Percentiles rank a stretch among this genome's conserved stretches.
These are phyloP conservation scores for Penstemon newberryi DNA, from an alignment of 257 asterid species.

Conservation along the genomic window DNA sequence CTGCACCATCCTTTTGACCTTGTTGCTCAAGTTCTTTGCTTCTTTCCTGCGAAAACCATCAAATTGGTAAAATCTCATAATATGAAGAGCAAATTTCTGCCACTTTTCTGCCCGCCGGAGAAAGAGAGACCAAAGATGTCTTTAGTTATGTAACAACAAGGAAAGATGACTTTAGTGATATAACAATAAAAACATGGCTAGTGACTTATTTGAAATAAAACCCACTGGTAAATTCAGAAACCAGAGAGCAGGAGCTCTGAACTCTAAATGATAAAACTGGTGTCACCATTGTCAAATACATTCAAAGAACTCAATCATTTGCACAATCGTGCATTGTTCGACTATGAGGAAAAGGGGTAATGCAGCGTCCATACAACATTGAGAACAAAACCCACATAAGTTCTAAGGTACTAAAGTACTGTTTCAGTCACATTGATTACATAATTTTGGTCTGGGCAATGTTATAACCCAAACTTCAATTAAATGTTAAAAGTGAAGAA, in stretches of 20 bases:
- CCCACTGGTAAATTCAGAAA: background rate
- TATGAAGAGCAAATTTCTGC: background rate
- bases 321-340: background rate
- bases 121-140: background rate
- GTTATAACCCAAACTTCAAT: constrained; percentile 6
- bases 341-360: background rate
- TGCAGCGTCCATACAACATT: background rate
- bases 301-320: background rate
- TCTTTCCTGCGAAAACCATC: constrained; percentile 51
- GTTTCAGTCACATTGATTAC: background rate
- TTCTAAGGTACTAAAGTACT: background rate
- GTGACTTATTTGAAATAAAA: background rate
- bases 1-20: constrained; percentile 40
- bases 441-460: background rate
- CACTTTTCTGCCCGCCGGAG: background rate
- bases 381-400: background rate
- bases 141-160: background rate
- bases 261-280: background rate
- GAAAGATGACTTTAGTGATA: too few species aligned
- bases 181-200: too few species aligned
- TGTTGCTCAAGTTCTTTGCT: constrained; percentile 54
- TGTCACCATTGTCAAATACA: background rate
- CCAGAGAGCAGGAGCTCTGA: constrained; percentile 1
- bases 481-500: constrained; percentile 6
- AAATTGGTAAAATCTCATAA: constrained; percentile 1